These are phyloP conservation scores for Puccinia brachypodii DNA, from an alignment of 1,284 basidiomycete species.

Conservation along the genomic window DNA sequence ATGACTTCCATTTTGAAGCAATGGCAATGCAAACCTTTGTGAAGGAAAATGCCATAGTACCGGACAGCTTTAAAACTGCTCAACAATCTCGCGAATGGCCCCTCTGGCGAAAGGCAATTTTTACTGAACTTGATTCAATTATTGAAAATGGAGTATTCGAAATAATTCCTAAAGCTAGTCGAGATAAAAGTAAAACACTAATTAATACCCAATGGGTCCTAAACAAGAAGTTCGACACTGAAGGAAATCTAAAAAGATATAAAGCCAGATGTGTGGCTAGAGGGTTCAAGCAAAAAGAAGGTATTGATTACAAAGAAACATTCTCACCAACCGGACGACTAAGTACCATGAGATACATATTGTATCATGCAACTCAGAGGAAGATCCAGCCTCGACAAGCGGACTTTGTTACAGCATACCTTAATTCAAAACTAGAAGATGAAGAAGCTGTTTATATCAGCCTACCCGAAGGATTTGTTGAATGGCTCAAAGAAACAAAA, in stretches of 20 bases:
- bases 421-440: constrained; percentile 32
- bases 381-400: constrained; percentile 26
- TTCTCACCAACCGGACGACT: constrained; percentile 40
- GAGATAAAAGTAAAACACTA: constrained; percentile 10
- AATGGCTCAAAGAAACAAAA: constrained; percentile 34
- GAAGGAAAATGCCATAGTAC: constrained; percentile 22
- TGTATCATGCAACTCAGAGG: background rate
- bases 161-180: constrained; percentile 1
- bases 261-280: constrained; percentile 39
- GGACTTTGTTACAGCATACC: constrained; percentile 21
- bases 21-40: constrained; percentile 19
- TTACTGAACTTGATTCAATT: constrained; percentile 31
- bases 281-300: constrained; percentile 39
- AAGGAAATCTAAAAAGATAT: constrained; percentile 30
- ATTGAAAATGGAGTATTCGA: constrained; percentile 29
- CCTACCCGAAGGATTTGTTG: constrained; percentile 29
- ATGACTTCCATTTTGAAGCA: constrained; percentile 12
- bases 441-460: constrained; percentile 27
- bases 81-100: background rate
- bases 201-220: constrained; percentile 35
- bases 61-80: constrained; percentile 17
- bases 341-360: constrained; percentile 9
- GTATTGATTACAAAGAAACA: constrained; percentile 38
- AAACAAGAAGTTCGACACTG: constrained; percentile 25
- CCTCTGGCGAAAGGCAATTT: constrained; percentile 10